phyloP scores from a whole-genome alignment of 2,329 filamentous ascomycete species.

The Elsinoe perseae region DNA sequence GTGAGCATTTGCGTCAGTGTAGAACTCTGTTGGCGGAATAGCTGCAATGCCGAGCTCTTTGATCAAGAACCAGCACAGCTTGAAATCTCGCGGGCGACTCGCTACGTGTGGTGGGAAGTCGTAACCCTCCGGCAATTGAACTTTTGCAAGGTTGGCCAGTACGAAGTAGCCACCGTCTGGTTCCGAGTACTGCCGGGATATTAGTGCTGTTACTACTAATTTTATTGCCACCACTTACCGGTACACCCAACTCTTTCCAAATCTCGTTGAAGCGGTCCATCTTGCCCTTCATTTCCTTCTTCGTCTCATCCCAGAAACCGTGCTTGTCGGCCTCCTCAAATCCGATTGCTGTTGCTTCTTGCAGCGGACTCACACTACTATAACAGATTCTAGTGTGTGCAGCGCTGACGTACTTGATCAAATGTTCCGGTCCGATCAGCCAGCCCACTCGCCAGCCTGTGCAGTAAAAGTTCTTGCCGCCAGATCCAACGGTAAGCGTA shows the following conservation, averaged over 20 bases:
- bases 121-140: slow-evolving; percentile 75
- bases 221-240: slow-evolving; percentile 24
- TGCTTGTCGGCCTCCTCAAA: slow-evolving; percentile 82
- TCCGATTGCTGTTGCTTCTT: slow-evolving; percentile 88
- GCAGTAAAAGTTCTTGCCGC: slow-evolving; percentile 96
- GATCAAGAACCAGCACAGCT: slow-evolving; percentile 93
- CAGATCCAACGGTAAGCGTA: slow-evolving; percentile 89
- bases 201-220: background rate
- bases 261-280: slow-evolving; percentile 74
- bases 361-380: slow-evolving; percentile 82
- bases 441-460: slow-evolving; percentile 97
- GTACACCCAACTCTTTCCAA: slow-evolving; percentile 42
- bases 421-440: slow-evolving; percentile 78
- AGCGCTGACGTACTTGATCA: slow-evolving; percentile 85
- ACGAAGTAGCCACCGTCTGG: slow-evolving; percentile 98
- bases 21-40: slow-evolving; percentile 95
- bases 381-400: slow-evolving; percentile 97
- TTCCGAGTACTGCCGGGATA: slow-evolving; percentile 59
- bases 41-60: slow-evolving; percentile 92
- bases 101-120: slow-evolving; percentile 85
- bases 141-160: slow-evolving; percentile 83
- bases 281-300: slow-evolving; percentile 82
- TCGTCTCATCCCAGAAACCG: slow-evolving; percentile 80
- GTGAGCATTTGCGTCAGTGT: slow-evolving; percentile 73
- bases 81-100: slow-evolving; percentile 80